Evolutionary conservation across 768 basidiomycete species (phyloP), one percentile per base, ranked within the genome.

Genomic region (Suillus decipiens): DNA sequence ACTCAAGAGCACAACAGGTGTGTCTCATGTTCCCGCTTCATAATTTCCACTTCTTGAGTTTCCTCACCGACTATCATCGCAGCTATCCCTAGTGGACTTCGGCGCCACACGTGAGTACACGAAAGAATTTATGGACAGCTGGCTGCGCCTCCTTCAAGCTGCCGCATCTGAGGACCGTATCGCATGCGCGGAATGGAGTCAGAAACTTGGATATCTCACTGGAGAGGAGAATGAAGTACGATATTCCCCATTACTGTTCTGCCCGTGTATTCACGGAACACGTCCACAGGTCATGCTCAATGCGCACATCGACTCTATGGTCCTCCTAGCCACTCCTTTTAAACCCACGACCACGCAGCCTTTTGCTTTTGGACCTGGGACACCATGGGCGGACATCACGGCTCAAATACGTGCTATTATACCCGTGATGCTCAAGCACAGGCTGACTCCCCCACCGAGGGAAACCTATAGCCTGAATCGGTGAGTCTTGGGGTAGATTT

Each of bases 381-480:
- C 87, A 8, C 68, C 61, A 24, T 93, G 90, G 90, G 78, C 85
- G 48, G 81, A 82, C 31, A 89, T 93, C 66, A 95, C 96, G 0
- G 80, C 83, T 5, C 79, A 86, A 63, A 95, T 99, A 59, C 83
- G 95, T 31, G 83, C 80, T 4, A 82, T 85, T 37, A 98, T 99
- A 53, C 96, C 96, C 1, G 79, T 91, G 60, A 99, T 99, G 95
- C 81, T 99, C 62, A 80, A 84, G 68, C 82, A 97, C 70, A 82
- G 96, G 55, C 81, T 97, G 34, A 95, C 94, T 0, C 96, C 96
- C 0, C 96, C 96, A 2, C 96, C 96, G 0, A 79, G 86, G 62
- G 96, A 99, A 78, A 98, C 96, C 1, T 98, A 98, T 74, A 94
- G 92, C 74, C 77, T 98, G 60, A 99, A 99, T 73, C 79, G 95